Conservation (phyloP, 2,329 filamentous ascomycete genomes). For the Fusarium buxicola region DNA sequence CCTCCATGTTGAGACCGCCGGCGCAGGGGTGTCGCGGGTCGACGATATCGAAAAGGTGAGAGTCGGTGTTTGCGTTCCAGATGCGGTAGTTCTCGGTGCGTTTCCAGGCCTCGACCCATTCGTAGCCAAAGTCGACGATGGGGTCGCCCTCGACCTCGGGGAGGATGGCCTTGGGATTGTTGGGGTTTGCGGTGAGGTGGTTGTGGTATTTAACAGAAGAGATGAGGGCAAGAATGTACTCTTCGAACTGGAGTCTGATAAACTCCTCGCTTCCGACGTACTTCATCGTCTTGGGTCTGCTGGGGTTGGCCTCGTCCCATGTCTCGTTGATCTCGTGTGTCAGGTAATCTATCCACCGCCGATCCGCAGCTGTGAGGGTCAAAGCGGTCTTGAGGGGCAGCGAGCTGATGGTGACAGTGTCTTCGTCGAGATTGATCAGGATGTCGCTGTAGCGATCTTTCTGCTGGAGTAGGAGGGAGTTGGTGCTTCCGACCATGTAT, state of each 20-base stretch:
- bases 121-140: conserved; percentile 80
- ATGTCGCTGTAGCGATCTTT: conserved; percentile 97
- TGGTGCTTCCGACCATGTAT: conserved; percentile 97
- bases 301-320: conserved; percentile 93
- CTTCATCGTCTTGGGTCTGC: conserved; percentile 90
- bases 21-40: conserved; percentile 94
- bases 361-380: conserved; percentile 83
- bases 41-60: conserved; percentile 92
- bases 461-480: conserved; percentile 92
- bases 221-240: conserved; percentile 90
- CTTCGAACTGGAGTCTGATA: conserved; percentile 96
- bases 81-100: conserved; percentile 91
- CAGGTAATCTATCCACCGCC: conserved; percentile 96
- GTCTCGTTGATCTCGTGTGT: conserved; percentile 95
- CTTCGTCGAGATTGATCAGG: conserved; percentile 93
- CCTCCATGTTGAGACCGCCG: conserved; percentile 91
- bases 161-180: conserved; percentile 74
- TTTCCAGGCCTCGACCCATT: conserved; percentile 91
- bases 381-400: conserved; percentile 81
- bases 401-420: conserved; percentile 85
- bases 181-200: conserved; percentile 74
- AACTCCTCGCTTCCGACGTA: conserved; percentile 98
- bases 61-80: conserved; percentile 84
- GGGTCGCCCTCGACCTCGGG: conserved; percentile 85
- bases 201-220: conserved; percentile 91